Conservation (phyloP, 2,329 filamentous ascomycete species). For the Verticillium albo-atrum region DNA sequence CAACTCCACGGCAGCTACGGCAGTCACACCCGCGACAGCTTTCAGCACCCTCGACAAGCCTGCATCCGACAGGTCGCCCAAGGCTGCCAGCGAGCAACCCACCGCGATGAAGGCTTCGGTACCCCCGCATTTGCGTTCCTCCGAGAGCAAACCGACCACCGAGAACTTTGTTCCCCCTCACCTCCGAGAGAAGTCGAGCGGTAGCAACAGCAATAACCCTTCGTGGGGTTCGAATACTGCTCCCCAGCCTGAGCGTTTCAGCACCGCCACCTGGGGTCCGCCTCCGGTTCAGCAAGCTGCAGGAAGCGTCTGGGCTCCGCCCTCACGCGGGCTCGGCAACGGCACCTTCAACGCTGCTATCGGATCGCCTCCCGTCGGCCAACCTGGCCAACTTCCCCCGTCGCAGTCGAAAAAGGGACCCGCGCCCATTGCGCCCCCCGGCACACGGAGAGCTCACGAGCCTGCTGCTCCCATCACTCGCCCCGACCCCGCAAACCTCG, state of each 20-base stretch:
- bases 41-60: neutral
- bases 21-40: neutral
- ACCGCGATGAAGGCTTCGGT: constrained; percentile 1
- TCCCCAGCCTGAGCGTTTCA: constrained; percentile 41
- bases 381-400: constrained; percentile 23
- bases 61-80: neutral
- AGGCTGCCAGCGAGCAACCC: neutral
- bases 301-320: constrained; percentile 72
- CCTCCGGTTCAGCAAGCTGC: constrained; percentile 33
- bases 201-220: neutral
- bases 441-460: constrained; percentile 10
- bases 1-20: constrained; percentile 2
- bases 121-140: neutral
- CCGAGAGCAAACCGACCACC: neutral
- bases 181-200: neutral
- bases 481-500: neutral
- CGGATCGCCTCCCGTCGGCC: constrained; percentile 20
- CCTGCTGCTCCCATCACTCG: neutral
- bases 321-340: constrained; percentile 69
- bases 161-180: neutral
- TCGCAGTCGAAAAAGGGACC: constrained; percentile 30
- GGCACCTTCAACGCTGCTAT: constrained; percentile 64
- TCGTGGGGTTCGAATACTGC: constrained; percentile 6
- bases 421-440: constrained; percentile 39
- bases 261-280: constrained; percentile 44